phyloP scores from a whole-genome alignment of 352 stramenopile genomes.

The Phytophthora fragariaefolia region DNA sequence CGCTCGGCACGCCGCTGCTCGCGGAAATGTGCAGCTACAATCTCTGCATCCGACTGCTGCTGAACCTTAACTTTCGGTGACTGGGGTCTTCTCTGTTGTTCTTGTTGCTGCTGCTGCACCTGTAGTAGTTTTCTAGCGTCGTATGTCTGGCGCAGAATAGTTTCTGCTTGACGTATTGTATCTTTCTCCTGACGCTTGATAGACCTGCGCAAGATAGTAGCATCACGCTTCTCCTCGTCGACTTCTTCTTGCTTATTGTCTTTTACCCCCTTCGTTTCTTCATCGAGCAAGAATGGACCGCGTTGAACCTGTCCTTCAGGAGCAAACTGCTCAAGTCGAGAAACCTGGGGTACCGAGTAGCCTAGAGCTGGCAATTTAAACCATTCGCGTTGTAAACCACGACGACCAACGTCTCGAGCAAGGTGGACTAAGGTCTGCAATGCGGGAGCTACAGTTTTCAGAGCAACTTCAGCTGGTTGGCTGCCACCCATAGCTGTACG shows the following conservation, averaged over 20 bases:
- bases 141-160: conserved; percentile 36
- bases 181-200: conserved; percentile 59
- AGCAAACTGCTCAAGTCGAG: conserved; percentile 42
- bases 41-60: conserved; percentile 31
- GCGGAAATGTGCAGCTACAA: conserved; percentile 52
- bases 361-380: conserved; percentile 22
- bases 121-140: conserved; percentile 26
- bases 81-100: conserved; percentile 6
- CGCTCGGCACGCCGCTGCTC: conserved; percentile 49
- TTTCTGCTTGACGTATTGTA: conserved; percentile 57
- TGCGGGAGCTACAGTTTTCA: conserved; percentile 33
- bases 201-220: conserved; percentile 23
- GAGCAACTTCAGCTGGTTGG: conserved; percentile 26
- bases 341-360: conserved; percentile 38
- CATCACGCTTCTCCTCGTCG: conserved; percentile 27
- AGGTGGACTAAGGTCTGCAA: conserved; percentile 24
- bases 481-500: conserved; percentile 28
- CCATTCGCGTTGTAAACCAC: conserved; percentile 36
- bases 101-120: conserved; percentile 5
- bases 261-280: conserved; percentile 3
- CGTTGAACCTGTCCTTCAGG: conserved; percentile 30
- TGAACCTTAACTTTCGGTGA: conserved; percentile 13
- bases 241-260: conserved; percentile 15
- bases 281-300: neutral
- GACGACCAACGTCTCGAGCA: conserved; percentile 21